Base-by-base conservation (phyloP, 2,329 filamentous ascomycete genomes). In the Periglandula ipomoeae region DNA sequence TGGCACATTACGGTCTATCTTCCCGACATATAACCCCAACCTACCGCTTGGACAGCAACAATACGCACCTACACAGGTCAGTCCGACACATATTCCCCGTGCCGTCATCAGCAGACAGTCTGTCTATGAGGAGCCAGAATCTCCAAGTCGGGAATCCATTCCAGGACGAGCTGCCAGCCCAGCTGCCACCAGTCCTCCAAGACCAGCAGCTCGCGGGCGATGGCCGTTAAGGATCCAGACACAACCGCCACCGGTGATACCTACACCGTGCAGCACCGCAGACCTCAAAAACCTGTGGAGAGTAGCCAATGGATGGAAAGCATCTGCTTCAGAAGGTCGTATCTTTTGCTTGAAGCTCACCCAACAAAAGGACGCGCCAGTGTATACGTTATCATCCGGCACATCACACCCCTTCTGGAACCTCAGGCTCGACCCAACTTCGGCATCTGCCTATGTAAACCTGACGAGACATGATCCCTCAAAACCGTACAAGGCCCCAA, bases 1-100 rank as follows among this genome's bases (percentile, higher is more conserved):
- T 54, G 51, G 59, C 61, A 15, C 63, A 0, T 74, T 86, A 57
- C 76, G 78, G 27, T 89, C 85, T 22, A 89, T 90, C 57, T 90
- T 90, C 57, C 86, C 86, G 7, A 74, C 77, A 26, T 89, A 89
- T 60, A 82, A 90, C 58, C 82, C 81, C 3, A 75, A 75, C 1
- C 61, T 87, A 22, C 72, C 84, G 5, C 73, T 88, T 3, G 73
- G 80, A 48, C 78, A 81, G 50, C 86, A 90, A 59, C 67, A 78
- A 42, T 89, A 90, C 65, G 84, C 76, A 44, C 84, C 85, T 2
- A 82, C 79, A 0, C 79, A 84, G 60, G 67, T 75, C 48, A 81
- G 77, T 51, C 82, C 84, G 11, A 76, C 77, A 1, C 74, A 78
- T 27, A 78, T 88, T 44, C 82, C 83, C 5, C 71, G 74, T 32